Evolutionary conservation across 495 filamentous ascomycete genomes (phyloP), one percentile per base, ranked within the genome.

Genomic region (Penicillium diatomitis): DNA sequence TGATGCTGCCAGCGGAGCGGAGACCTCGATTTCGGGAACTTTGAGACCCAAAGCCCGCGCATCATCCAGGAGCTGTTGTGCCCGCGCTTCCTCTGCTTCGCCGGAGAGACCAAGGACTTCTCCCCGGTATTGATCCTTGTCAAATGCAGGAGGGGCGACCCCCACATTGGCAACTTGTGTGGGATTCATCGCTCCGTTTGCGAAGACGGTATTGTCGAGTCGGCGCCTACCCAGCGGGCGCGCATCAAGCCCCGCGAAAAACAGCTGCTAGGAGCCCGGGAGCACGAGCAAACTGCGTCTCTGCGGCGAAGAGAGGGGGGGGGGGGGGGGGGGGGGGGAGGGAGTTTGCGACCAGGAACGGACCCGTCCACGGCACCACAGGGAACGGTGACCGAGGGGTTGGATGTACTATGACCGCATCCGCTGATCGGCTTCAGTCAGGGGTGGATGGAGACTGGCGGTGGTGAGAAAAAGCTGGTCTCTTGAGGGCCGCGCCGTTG

Each of bases 1-100:
- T 31, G 69, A 65, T n/a, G 69, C 65, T 7, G 69, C 62, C 45
- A 74, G 44, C 38, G 68, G 65, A 28, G 67, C 63, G n/a, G 69
- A 57, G 37, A 64, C 56, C 32, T 69, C 62, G 43, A 69, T 54
- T 34, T 66, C 63, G 28, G 68, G 67, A 10, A 68, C 49, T 34
- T 66, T 64, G 39, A 74, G 51, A 4, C 71, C 71, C 38, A 74
- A 58, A 32, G 65, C 48, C 46, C 53, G 63, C 28, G 71, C 71
- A 41, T 72, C 69, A 40, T 70, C 65, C 41, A 61, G 52, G 33
- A 74, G 58, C 20, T 53, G 53, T 47, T 67, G 68, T 52, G 68
- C 64, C 44, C 57, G 58, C 51, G 56, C 59, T 47, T 53, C 47
- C 56, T 71, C 68, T 27, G 63, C 56, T 48, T 72, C 69, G 35